Conservation (phyloP, 2,329 filamentous ascomycete species). For the Clonostachys chloroleuca region DNA sequence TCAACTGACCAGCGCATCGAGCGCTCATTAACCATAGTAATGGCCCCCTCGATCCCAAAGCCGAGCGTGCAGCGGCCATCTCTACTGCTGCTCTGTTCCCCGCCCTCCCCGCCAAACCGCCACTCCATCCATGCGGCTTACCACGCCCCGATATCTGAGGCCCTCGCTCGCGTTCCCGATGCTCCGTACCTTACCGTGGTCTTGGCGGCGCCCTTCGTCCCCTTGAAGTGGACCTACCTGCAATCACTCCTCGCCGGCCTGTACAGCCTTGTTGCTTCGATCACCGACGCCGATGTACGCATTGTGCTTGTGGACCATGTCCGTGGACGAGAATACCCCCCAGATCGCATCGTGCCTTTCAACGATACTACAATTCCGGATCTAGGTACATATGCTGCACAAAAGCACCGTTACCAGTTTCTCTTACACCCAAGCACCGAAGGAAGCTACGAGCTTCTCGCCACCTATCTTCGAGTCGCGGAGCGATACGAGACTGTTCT, state of each 20-base stretch:
- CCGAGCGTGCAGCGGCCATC: conserved; percentile 21
- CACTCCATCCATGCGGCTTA: conserved; percentile 54
- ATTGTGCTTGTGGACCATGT: conserved; percentile 68
- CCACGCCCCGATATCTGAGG: conserved; percentile 48
- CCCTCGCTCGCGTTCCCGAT: conserved; percentile 41
- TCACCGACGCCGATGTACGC: conserved; percentile 67
- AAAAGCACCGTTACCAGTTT: conserved; percentile 57
- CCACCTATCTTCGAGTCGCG: conserved; percentile 38
- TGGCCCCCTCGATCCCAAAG: too few species aligned
- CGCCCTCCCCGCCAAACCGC: conserved; percentile 50
- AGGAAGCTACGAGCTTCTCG: conserved; percentile 53
- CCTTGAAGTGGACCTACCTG: conserved; percentile 27
- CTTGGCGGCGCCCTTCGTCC: conserved; percentile 58
- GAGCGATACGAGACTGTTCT: conserved; percentile 41
- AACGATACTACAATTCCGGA: conserved; percentile 44
- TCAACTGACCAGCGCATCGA: too few species aligned
- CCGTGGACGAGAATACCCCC: conserved; percentile 18
- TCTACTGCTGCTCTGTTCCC: conserved; percentile 60
- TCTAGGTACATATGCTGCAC: conserved; percentile 45
- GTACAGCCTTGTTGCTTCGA: conserved; percentile 71
- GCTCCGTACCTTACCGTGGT: conserved; percentile 41
- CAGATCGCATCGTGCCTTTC: conserved; percentile 25
- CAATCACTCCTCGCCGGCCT: conserved; percentile 72
- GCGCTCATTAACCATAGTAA: too few species aligned
- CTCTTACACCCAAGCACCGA: conserved; percentile 66